These are phyloP conservation scores for Fusarium sp. DNA, from an alignment of 2,329 filamentous ascomycete genomes.

Conservation along the genomic window DNA sequence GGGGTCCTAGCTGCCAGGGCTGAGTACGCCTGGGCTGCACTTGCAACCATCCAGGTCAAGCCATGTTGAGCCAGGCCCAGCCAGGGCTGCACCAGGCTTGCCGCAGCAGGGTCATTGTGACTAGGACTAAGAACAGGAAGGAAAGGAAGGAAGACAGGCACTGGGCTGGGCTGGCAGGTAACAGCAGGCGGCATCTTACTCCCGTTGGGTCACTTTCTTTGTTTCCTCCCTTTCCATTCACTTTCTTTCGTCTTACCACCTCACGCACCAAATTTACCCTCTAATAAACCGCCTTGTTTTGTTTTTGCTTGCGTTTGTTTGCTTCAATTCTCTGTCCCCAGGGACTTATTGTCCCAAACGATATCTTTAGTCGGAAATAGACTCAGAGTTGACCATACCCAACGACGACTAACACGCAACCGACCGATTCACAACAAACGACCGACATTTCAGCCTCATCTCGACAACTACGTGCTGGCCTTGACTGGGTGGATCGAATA, in stretches of 20 bases:
- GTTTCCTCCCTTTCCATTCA: slow-evolving; percentile 24
- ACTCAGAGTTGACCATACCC: not conserved
- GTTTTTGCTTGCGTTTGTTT: slow-evolving; percentile 8
- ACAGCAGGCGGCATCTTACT: slow-evolving; percentile 1
- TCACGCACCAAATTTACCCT: not conserved
- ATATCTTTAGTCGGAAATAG: slow-evolving; percentile 3
- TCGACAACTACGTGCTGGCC: not conserved
- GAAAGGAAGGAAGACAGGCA: not conserved
- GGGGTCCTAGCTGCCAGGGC: slow-evolving; percentile 35
- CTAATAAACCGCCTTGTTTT: slow-evolving; percentile 13
- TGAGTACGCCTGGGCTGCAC: slow-evolving; percentile 35
- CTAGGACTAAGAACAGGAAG: slow-evolving; percentile 8
- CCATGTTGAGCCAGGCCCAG: slow-evolving; percentile 10
- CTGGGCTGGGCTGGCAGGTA: not conserved
- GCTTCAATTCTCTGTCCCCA: slow-evolving; percentile 13
- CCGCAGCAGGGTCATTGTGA: slow-evolving; percentile 40
- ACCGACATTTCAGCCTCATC: not conserved
- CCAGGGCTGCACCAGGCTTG: slow-evolving; percentile 28
- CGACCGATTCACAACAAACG: slow-evolving; percentile 19
- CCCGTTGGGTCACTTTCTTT: slow-evolving; percentile 33
- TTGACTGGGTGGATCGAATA: slow-evolving; percentile 1
- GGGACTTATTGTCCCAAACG: slow-evolving; percentile 30
- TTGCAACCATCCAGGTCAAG: slow-evolving; percentile 34
- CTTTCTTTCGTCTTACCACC: slow-evolving; percentile 16
- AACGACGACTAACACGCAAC: slow-evolving; percentile 6